Percentiles rank a stretch among this genome's conserved stretches.
These are phyloP conservation scores for Chaetomiaceae sp. DNA, from an alignment of 2,329 filamentous ascomycete genomes.

Conservation along the genomic window DNA sequence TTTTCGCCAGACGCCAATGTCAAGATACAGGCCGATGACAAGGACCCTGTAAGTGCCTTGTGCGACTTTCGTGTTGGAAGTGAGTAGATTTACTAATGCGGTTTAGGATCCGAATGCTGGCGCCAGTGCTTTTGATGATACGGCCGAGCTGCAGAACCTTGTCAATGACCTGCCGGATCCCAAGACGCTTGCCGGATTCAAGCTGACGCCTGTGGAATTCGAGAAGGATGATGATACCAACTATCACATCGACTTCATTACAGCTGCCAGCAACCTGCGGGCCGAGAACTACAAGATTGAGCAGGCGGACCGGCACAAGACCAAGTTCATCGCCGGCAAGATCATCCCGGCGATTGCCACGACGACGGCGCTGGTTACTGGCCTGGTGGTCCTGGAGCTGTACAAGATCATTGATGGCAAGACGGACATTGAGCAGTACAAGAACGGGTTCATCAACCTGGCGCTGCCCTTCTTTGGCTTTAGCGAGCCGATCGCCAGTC, in stretches of 20 bases:
- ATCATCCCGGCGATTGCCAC: slow-evolving; percentile 98
- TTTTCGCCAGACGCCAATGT: slow-evolving; percentile 86
- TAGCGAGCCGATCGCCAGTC: slow-evolving; percentile 90
- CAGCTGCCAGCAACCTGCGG: slow-evolving; percentile 90
- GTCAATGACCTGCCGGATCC: slow-evolving; percentile 69
- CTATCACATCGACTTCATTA: slow-evolving; percentile 98
- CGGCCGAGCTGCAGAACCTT: slow-evolving; percentile 70
- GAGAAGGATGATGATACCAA: slow-evolving; percentile 98
- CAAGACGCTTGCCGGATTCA: slow-evolving; percentile 79
- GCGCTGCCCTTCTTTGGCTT: slow-evolving; percentile 97
- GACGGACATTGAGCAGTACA: slow-evolving; percentile 95
- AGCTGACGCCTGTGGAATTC: slow-evolving; percentile 88
- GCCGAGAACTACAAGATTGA: slow-evolving; percentile 98
- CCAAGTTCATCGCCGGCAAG: slow-evolving; percentile 99
- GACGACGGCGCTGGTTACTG: slow-evolving; percentile 91
- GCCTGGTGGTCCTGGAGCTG: slow-evolving; percentile 84
- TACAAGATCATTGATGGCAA: slow-evolving; percentile 98
- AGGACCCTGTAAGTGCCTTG: slow-evolving; percentile 63
- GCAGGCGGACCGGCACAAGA: slow-evolving; percentile 90
- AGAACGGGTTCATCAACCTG: slow-evolving; percentile 97
- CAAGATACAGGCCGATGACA: slow-evolving; percentile 96
- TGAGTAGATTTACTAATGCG: slow-evolving; percentile 23
- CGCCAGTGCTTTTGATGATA: slow-evolving; percentile 60
- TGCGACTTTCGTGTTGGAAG: not conserved
- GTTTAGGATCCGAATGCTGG: slow-evolving; percentile 72